A percentile compares a stretch with the other conserved stretches of the same genome.
Evolutionary conservation across 164 flowering plant genomes (phyloP).

Genomic region (Chimonanthus salicifolius): DNA sequence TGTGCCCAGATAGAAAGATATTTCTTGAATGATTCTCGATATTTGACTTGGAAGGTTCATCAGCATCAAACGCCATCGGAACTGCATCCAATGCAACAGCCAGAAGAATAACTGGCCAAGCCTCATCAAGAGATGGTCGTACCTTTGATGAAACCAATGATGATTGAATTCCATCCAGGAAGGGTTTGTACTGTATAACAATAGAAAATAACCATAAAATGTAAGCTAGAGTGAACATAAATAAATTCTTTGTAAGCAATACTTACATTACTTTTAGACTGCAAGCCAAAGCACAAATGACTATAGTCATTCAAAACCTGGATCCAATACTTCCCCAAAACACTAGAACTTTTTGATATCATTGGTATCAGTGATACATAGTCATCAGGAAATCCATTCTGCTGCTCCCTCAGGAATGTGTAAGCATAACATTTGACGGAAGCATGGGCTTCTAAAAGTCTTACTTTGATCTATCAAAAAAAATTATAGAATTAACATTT

Average conservation of each 20-base stretch:
- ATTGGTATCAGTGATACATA: slow-evolving; percentile 62
- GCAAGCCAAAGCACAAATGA: slow-evolving; percentile 50
- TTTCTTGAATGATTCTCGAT: slow-evolving; percentile 23
- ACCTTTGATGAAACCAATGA: slow-evolving; percentile 60
- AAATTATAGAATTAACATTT: neutral
- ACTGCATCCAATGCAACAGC: slow-evolving; percentile 81
- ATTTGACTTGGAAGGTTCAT: slow-evolving; percentile 24
- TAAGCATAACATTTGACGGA: slow-evolving; percentile 86
- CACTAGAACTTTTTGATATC: slow-evolving; percentile 64
- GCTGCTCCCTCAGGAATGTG: slow-evolving; percentile 57
- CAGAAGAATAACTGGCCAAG: slow-evolving; percentile 94
- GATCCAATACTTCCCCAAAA: slow-evolving; percentile 83
- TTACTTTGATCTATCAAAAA: slow-evolving; percentile 59
- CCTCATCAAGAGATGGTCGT: slow-evolving; percentile 69
- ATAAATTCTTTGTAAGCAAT: neutral
- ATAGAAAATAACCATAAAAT: slow-evolving; percentile 5
- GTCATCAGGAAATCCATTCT: slow-evolving; percentile 50
- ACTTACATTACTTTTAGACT: slow-evolving; percentile 55
- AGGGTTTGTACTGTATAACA: slow-evolving; percentile 64
- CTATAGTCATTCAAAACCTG: slow-evolving; percentile 58
- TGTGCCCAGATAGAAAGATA: slow-evolving; percentile 59
- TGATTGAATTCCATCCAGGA: slow-evolving; percentile 83
- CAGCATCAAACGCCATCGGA: slow-evolving; percentile 35
- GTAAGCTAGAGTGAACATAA: neutral
- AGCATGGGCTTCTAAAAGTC: slow-evolving; percentile 95